A percentile compares a stretch with the other conserved stretches of the same genome.
These are phyloP conservation scores for Penicillium canescens DNA, from an alignment of 495 filamentous ascomycete species.

Conservation along the genomic window DNA sequence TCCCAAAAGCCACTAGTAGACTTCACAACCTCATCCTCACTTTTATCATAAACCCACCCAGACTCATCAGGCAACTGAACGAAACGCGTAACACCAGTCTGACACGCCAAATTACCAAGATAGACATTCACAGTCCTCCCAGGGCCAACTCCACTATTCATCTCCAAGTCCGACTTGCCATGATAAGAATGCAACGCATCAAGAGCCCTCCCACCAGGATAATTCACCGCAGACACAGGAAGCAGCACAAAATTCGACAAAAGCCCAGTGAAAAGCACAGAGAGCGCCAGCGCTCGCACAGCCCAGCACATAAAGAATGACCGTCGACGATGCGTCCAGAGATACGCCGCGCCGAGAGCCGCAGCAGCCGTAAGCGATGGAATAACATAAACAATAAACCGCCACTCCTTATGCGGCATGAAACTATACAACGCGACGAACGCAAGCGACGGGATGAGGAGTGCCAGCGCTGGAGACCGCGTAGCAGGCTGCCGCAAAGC, in stretches of 20 bases:
- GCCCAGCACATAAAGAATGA: conserved; percentile 31
- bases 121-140: conserved; percentile 52
- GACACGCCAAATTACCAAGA: conserved; percentile 84
- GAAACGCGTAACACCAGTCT: conserved; percentile 93
- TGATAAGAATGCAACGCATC: conserved; percentile 47
- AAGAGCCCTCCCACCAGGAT: conserved; percentile 81
- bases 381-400: conserved; percentile 89
- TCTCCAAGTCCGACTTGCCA: neutral
- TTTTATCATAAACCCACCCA: conserved; percentile 58
- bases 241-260: conserved; percentile 65
- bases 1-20: conserved; percentile 72
- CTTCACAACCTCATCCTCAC: conserved; percentile 50
- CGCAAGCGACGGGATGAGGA: conserved; percentile 64
- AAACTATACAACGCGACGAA: conserved; percentile 80
- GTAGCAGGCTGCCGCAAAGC: conserved; percentile 57
- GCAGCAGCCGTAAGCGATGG: conserved; percentile 79
- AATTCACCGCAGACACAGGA: conserved; percentile 73
- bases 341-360: conserved; percentile 68
- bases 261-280: conserved; percentile 57
- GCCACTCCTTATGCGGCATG: conserved; percentile 94
- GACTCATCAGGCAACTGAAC: conserved; percentile 43
- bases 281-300: conserved; percentile 60
- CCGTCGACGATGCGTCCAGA: conserved; percentile 69
- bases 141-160: conserved; percentile 1
- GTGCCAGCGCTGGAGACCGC: conserved; percentile 41